These are phyloP conservation scores for Verticillium tricorpus DNA, from an alignment of 2,329 filamentous ascomycete species.

Conservation along the genomic window DNA sequence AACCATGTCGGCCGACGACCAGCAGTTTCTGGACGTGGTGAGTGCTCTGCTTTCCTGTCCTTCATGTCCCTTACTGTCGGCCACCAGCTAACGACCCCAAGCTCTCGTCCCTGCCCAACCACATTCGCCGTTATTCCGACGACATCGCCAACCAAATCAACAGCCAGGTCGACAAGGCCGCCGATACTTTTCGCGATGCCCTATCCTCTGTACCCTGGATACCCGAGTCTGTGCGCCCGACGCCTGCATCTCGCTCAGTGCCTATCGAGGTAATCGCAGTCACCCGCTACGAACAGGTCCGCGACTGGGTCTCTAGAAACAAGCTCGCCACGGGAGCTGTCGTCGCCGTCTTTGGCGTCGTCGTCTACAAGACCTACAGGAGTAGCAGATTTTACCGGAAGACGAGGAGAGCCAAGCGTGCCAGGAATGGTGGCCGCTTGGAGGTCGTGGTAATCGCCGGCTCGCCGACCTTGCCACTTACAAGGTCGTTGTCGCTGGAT, in stretches of 20 bases:
- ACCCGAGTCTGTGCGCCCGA: constrained; percentile 61
- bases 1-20: constrained; percentile 75
- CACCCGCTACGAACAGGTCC: constrained; percentile 45
- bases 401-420: constrained; percentile 70
- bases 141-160: constrained; percentile 78
- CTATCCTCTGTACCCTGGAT: constrained; percentile 68
- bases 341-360: constrained; percentile 66
- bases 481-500: constrained; percentile 77
- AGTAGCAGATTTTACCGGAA: constrained; percentile 56
- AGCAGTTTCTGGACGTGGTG: constrained; percentile 74
- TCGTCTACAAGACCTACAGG: constrained; percentile 46
- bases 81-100: constrained; percentile 20
- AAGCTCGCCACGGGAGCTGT: constrained; percentile 69
- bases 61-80: not conserved
- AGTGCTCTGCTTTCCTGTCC: constrained; percentile 24
- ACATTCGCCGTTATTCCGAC: constrained; percentile 66
- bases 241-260: constrained; percentile 38
- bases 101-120: constrained; percentile 51
- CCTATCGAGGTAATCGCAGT: constrained; percentile 25
- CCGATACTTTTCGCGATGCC: constrained; percentile 64
- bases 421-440: constrained; percentile 75
- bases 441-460: constrained; percentile 88
- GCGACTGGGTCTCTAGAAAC: constrained; percentile 69
- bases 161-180: constrained; percentile 72
- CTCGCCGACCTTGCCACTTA: constrained; percentile 79